phyloP scores from a whole-genome alignment of 116 monocot genomes.

The Phalaenopsis hybrid region DNA sequence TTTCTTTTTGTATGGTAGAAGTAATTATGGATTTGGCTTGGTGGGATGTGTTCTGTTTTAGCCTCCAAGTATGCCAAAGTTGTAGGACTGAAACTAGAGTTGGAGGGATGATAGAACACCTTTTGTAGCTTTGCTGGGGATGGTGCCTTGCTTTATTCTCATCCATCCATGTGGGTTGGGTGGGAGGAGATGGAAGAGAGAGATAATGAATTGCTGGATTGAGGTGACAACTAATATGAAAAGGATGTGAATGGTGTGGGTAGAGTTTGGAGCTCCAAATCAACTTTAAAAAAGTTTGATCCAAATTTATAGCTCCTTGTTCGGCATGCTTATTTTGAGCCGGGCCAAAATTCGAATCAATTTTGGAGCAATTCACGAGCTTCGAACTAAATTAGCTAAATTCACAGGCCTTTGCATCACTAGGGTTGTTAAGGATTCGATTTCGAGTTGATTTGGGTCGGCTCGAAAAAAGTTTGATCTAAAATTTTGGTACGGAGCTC shows the following conservation, averaged over 20 bases:
- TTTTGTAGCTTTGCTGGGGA: background rate
- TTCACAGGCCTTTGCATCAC: no score
- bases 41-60: no score
- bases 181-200: background rate
- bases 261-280: background rate
- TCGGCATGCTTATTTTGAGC: no score
- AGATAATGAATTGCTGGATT: background rate
- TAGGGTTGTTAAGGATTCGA: no score
- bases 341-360: no score
- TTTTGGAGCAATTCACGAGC: no score
- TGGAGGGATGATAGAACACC: background rate
- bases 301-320: no score
- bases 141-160: background rate
- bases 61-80: background rate
- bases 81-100: background rate
- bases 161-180: slow-evolving; percentile 1
- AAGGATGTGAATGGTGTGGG: background rate
- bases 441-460: no score
- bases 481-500: no score
- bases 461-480: no score
- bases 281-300: no score
- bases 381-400: no score
- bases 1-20: background rate
- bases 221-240: background rate
- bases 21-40: background rate